Conservation (phyloP, 176 grass and related monocot species). For the Metroxylon sagu region DNA sequence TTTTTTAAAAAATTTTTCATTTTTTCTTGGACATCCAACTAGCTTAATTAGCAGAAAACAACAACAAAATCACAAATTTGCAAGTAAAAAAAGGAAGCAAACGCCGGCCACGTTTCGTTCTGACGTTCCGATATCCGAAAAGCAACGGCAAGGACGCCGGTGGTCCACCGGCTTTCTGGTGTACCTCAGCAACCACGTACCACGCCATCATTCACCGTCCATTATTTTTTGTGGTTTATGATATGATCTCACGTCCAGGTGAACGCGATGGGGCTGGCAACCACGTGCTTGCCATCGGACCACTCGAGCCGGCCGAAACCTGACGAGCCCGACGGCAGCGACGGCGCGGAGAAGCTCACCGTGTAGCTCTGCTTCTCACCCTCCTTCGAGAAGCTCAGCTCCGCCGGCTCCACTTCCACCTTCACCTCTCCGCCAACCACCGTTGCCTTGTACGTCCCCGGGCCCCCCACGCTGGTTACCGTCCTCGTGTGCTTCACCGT, state of each 20-base stretch:
- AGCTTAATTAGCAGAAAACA: too few species aligned
- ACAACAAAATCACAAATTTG: too few species aligned
- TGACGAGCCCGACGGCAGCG: conserved; percentile 46
- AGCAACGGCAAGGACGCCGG: too few species aligned
- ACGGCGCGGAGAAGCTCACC: conserved; percentile 51
- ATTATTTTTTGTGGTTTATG: too few species aligned
- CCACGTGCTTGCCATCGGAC: conserved; percentile 75
- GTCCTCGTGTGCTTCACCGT: conserved; percentile 60
- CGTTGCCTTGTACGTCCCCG: conserved; percentile 56
- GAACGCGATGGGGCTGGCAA: conserved; percentile 66
- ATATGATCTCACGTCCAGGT: conserved; percentile 34
- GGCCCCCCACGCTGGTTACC: conserved; percentile 57
- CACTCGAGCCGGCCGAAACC: conserved; percentile 67
- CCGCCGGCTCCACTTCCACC: conserved; percentile 40
- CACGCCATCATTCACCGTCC: too few species aligned
- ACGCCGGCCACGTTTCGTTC: too few species aligned
- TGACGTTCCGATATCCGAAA: too few species aligned
- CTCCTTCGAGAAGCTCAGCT: conserved; percentile 44
- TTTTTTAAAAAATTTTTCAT: too few species aligned
- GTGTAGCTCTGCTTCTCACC: conserved; percentile 82
- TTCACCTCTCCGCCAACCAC: conserved; percentile 23
- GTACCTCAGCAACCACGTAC: too few species aligned
- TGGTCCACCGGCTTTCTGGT: too few species aligned
- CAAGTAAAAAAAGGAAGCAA: too few species aligned
- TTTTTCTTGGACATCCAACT: too few species aligned